Percentiles rank a stretch among this genome's conserved stretches.
phyloP scores from a whole-genome alignment of 2,329 filamentous ascomycete species.

The Tothia fuscella region DNA sequence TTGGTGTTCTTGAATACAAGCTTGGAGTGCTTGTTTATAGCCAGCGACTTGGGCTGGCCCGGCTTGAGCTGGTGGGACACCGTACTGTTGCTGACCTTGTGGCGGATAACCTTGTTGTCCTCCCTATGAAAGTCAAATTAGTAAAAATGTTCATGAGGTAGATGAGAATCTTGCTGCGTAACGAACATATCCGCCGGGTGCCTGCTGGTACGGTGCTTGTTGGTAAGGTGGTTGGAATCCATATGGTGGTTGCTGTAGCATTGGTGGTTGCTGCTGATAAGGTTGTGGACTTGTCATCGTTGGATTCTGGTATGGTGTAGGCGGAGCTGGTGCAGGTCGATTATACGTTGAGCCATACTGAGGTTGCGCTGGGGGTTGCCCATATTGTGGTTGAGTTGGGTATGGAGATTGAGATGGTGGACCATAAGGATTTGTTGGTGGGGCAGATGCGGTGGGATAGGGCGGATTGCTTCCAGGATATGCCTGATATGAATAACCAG shows the following conservation, averaged over 20 bases:
- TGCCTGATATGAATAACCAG: constrained; percentile 10
- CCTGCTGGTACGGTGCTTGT: constrained; percentile 2
- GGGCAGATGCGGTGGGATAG: constrained; percentile 20
- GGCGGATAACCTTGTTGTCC: constrained; percentile 23
- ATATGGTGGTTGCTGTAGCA: background rate
- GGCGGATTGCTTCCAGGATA: constrained; percentile 19
- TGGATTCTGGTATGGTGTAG: constrained; percentile 14
- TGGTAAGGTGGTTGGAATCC: constrained; percentile 7
- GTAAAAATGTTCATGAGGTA: background rate
- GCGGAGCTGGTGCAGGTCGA: constrained; percentile 14
- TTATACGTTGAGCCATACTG: constrained; percentile 19
- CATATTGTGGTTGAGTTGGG: constrained; percentile 15
- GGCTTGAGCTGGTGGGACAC: constrained; percentile 20
- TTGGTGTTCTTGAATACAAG: constrained; percentile 47
- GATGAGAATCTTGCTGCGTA: background rate
- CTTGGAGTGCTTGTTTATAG: constrained; percentile 44
- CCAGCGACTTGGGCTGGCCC: constrained; percentile 34
- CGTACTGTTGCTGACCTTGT: constrained; percentile 19
- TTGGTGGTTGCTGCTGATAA: constrained; percentile 8
- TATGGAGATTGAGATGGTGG: constrained; percentile 5
- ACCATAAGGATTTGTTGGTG: background rate
- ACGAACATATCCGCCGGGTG: constrained; percentile 9
- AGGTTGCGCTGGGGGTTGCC: constrained; percentile 17
- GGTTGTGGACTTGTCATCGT: constrained; percentile 1
- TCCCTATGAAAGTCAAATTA: constrained; percentile 12